Evolutionary conservation across 108 stramenopile genomes (phyloP), one percentile per base, ranked within the genome.

Genomic region (Skeletonema tropicum): DNA sequence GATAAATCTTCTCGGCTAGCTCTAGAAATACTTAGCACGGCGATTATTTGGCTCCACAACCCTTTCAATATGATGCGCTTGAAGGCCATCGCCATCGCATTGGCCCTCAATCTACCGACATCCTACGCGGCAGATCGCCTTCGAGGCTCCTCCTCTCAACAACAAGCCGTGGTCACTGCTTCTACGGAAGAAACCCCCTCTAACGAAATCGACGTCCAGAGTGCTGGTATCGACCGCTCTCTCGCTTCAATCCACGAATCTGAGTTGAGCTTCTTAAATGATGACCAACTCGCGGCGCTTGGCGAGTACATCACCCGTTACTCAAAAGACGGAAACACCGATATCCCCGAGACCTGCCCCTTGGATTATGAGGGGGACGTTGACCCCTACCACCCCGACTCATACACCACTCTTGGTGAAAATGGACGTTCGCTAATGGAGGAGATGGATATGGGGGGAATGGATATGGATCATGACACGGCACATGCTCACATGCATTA

Each of bases 401-500:
- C 39, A 14, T 41, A 41, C 13, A 14, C 39, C 39, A 41, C 48
- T 21, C 48, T 14, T 49, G 19, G 14, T 12, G 19, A 29, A 29
- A 29, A 3, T 49, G 48, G 48, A 49, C 48, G 48, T 41, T 49
- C 61, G 38, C 45, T 41, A n/a, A 62, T 62, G 61, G 61, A 17
- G 4, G 61, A 49, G 33, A 62, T 62, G 61, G 46, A 62, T 17
- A 41, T 49, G 45, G 38, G 4, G 2, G 1, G 1, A 3, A n/a
- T n/a, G n/a, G 61, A 62, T 3, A 62, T 62, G 30, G 45, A 32
- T 1, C 26, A 29, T 29, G n/a, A n/a, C n/a, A n/a, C n/a, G n/a
- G 26, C 26, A 3, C 61, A 62, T 49, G 3, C 61, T 49, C 66
- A 67, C 57, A 58, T 17, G 66, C 66, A 67, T n/a, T 67, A 67